Evolutionary conservation across 805 yeast genomes (phyloP).

Genomic region (Candida maltosa): DNA sequence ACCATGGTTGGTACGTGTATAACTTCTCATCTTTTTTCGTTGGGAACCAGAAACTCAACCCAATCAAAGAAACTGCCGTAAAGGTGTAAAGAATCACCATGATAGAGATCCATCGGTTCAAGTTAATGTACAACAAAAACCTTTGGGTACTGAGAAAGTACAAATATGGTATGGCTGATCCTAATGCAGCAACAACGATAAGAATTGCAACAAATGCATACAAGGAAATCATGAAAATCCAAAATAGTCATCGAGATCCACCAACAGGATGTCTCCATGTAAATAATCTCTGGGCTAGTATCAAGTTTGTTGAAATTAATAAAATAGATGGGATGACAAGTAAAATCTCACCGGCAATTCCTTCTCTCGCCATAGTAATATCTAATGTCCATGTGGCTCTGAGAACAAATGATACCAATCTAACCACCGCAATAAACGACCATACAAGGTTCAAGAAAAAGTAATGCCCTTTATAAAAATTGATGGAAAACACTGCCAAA

Average conservation of each 20-base stretch:
- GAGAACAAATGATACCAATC: slow-evolving; percentile 55
- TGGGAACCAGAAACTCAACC: slow-evolving; percentile 52
- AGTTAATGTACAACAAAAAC: slow-evolving; percentile 48
- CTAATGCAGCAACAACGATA: slow-evolving; percentile 59
- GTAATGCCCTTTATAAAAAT: slow-evolving; percentile 52
- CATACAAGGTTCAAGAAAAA: slow-evolving; percentile 53
- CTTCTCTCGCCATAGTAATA: slow-evolving; percentile 42
- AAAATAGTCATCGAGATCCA: slow-evolving; percentile 51
- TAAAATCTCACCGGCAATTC: slow-evolving; percentile 56
- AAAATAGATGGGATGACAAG: slow-evolving; percentile 53
- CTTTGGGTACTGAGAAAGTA: slow-evolving; percentile 43
- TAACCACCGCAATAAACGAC: slow-evolving; percentile 45
- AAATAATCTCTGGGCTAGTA: slow-evolving; percentile 68
- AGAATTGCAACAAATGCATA: slow-evolving; percentile 54
- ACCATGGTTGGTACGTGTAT: slow-evolving; percentile 69
- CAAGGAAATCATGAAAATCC: slow-evolving; percentile 44
- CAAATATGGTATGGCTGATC: slow-evolving; percentile 59
- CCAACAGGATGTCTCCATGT: slow-evolving; percentile 75
- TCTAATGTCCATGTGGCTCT: slow-evolving; percentile 59
- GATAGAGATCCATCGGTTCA: slow-evolving; percentile 21
- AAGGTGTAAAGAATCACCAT: slow-evolving; percentile 45
- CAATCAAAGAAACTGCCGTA: slow-evolving; percentile 47
- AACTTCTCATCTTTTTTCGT: slow-evolving; percentile 47
- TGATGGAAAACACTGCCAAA: slow-evolving; percentile 40
- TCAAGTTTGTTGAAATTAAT: slow-evolving; percentile 54